phyloP scores from a whole-genome alignment of 2,329 filamentous ascomycete genomes.

The Delphinella strobiligena region DNA sequence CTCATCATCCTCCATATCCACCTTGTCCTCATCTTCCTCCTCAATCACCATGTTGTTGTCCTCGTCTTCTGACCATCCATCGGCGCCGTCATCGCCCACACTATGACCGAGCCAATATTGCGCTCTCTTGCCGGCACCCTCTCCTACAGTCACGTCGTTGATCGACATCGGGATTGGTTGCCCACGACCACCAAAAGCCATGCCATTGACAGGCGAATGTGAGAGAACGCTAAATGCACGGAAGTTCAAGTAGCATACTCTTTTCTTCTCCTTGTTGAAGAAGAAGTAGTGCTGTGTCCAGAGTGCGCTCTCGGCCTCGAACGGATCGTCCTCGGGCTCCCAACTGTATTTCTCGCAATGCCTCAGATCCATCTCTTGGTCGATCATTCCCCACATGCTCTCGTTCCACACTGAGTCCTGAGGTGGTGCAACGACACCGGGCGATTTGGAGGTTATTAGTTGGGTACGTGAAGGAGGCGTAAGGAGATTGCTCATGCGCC shows the following conservation, averaged over 20 bases:
- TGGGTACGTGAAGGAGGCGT: slow-evolving; percentile 10
- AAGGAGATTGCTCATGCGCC: slow-evolving; percentile 29
- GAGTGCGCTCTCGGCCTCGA: slow-evolving; percentile 83
- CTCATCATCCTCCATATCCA: slow-evolving; percentile 13
- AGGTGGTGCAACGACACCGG: slow-evolving; percentile 7
- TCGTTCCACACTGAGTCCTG: slow-evolving; percentile 57
- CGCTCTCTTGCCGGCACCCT: slow-evolving; percentile 65
- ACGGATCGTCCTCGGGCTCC: slow-evolving; percentile 77
- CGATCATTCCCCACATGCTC: slow-evolving; percentile 81
- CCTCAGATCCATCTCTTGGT: slow-evolving; percentile 86
- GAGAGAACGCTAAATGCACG: slow-evolving; percentile 73
- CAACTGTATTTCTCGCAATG: slow-evolving; percentile 87
- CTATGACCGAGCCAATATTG: slow-evolving; percentile 73
- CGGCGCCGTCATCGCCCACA: slow-evolving; percentile 9
- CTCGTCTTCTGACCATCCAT: slow-evolving; percentile 15
- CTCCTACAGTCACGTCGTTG: slow-evolving; percentile 30
- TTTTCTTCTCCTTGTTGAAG: slow-evolving; percentile 85
- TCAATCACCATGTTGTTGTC: slow-evolving; percentile 18
- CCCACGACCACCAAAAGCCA: slow-evolving; percentile 15
- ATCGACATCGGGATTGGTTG: slow-evolving; percentile 33
- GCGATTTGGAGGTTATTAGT: slow-evolving; percentile 9
- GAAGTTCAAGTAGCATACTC: slow-evolving; percentile 87
- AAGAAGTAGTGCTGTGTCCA: slow-evolving; percentile 97
- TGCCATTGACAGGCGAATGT: slow-evolving; percentile 43
- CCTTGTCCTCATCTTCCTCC: slow-evolving; percentile 9